Evolutionary conservation across 306 rosid species (phyloP), one percentile per base, ranked within the genome.

Genomic region (Astragalus membranaceus): DNA sequence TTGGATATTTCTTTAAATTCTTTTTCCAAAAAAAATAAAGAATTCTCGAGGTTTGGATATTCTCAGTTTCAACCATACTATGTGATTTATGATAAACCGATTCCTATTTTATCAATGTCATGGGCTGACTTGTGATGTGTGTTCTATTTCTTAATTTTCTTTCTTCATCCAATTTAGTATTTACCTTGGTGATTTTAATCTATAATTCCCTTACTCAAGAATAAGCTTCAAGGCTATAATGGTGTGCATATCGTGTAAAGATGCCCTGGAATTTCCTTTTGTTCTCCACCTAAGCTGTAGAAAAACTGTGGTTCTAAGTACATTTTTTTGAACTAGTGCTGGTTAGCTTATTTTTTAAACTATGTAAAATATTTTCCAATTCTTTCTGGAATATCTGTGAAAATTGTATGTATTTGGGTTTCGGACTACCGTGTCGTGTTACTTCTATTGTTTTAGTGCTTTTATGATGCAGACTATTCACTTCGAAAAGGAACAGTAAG

Each of bases 401-500:
- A 64, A 12, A 16, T n/a, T 44, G 51, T 55, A 74, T 74, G 65
- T 14, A 7, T 29, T 39, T 17, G 5, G 64, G 44, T 56, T 10
- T 26, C 26, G 46, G 37, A 50, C 37, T 49, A 49, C 39, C 6
- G 0, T 29, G 48, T 46, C 16, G 53, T 14, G 26, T 36, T 32
- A 49, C 39, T 54, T 15, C 4, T 33, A 41, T 78, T 20, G 64
- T 61, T 59, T 41, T 53, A 57, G 69, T 37, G 44, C 39, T 78
- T 64, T 30, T 39, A 8, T 63, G 26, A 72, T 47, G 17, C 69
- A 3, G 47, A 52, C 69, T 11, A 10, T 62, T 73, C 59, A 77
- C 66, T 70, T 67, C 59, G 41, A 36, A 29, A 64, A 42, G 58
- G 64, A 44, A 32, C 20, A n/a, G 6, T 54, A 56, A 30, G 53